Evolutionary conservation across 2,329 filamentous ascomycete genomes (phyloP).

Genomic region (Aspergillus versicolor): DNA sequence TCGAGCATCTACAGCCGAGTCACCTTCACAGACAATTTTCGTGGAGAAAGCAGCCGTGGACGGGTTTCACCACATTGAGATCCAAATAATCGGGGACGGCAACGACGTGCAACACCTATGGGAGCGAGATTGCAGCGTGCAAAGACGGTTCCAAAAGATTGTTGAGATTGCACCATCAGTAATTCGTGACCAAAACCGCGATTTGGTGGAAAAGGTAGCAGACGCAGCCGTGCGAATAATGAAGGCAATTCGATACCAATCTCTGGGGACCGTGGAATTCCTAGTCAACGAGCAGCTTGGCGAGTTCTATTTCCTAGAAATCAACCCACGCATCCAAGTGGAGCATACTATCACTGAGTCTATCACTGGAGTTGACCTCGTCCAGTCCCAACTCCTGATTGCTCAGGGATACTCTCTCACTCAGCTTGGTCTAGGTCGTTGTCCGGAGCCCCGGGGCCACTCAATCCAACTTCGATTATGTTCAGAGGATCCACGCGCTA

Average conservation of each 20-base stretch:
- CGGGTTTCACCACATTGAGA: slow-evolving; percentile 61
- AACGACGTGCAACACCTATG: slow-evolving; percentile 55
- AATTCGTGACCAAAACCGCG: slow-evolving; percentile 49
- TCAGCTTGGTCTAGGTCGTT: slow-evolving; percentile 34
- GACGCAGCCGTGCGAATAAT: slow-evolving; percentile 49
- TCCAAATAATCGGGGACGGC: slow-evolving; percentile 61
- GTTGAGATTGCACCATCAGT: slow-evolving; percentile 60
- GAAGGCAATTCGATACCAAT: slow-evolving; percentile 53
- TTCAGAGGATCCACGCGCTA: slow-evolving; percentile 54
- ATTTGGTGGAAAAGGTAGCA: slow-evolving; percentile 51
- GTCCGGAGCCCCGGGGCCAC: slow-evolving; percentile 16
- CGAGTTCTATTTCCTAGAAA: slow-evolving; percentile 60
- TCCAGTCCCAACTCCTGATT: slow-evolving; percentile 55
- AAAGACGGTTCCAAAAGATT: slow-evolving; percentile 61
- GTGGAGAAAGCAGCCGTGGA: slow-evolving; percentile 63
- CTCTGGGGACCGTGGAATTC: slow-evolving; percentile 66
- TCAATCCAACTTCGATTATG: slow-evolving; percentile 59
- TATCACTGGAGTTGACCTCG: slow-evolving; percentile 55
- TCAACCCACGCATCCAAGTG: slow-evolving; percentile 62
- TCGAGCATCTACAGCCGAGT: slow-evolving; percentile 56
- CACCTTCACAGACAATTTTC: slow-evolving; percentile 58
- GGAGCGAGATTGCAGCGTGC: slow-evolving; percentile 62
- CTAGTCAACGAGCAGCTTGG: slow-evolving; percentile 51
- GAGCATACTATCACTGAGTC: slow-evolving; percentile 63
- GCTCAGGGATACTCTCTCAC: slow-evolving; percentile 50